Base-by-base conservation (phyloP, 2,329 filamentous ascomycete species). In the Xylariaceae sp. region DNA sequence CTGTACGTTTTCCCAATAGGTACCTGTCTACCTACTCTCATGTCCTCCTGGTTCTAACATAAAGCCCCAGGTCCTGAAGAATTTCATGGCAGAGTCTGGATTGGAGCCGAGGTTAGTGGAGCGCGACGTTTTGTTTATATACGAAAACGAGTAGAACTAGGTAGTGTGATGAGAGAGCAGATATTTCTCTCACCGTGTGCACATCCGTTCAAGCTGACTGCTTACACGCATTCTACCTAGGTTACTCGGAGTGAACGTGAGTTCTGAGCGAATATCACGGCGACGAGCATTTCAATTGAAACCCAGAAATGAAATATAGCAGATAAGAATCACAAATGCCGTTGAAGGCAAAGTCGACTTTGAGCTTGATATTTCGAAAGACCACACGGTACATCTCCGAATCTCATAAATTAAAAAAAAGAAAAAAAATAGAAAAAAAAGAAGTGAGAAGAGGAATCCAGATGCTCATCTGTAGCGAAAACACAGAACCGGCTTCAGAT, bases 1-100 rank as follows among this genome's bases (percentile, higher is more conserved):
- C 82, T 44, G 85, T 87, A 72, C 62, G 79, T 68, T 47, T 34
- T 29, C 7, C 31, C 19, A 19, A 19, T 19, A 19, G 19, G 19
- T 19, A 19, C 19, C 19, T 7, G 2, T 12, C 27, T 27, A 11
- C 42, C 43, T 30, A 19, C 43, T n/a, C n/a, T 8, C 39, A 1
- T 26, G 37, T 44, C 12, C 39, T 40, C 35, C 35, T 34, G 19
- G 41, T 19, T n/a, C 37, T 8, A 7, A 52, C 40, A 29, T 59
- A 39, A 4, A 49, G 30, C 26, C 27, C 12, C 55, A 94, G 89
- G 89, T 95, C 46, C 81, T 90, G 76, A 87, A 88, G 69, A 91
- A 89, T 1, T 96, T 96, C 71, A 83, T 88, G 74, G 81, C 82
- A 62, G 88, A 89, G 60, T 96, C 91, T 4, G 91, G 91, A 5